Conservation (phyloP, 805 yeast species). For the Candida qinlingensis region DNA sequence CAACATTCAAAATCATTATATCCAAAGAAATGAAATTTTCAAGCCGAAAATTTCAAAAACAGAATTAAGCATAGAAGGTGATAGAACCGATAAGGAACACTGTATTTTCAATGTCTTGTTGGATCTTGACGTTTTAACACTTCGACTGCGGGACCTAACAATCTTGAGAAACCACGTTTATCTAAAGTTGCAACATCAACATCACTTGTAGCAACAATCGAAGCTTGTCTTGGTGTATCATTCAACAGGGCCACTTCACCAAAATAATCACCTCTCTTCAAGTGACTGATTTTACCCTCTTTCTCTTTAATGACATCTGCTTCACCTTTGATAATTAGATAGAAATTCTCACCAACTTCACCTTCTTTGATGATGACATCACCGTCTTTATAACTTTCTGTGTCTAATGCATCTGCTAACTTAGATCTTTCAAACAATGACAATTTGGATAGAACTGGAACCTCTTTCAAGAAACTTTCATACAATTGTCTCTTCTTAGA, state of each 20-base stretch:
- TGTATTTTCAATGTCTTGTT: constrained; percentile 31
- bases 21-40: not conserved
- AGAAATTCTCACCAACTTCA: constrained; percentile 73
- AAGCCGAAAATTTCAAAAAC: not conserved
- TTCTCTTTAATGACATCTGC: constrained; percentile 65
- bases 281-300: constrained; percentile 53
- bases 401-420: constrained; percentile 89
- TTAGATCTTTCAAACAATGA: constrained; percentile 80
- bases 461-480: constrained; percentile 81
- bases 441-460: constrained; percentile 71
- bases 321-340: constrained; percentile 72
- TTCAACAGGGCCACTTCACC: constrained; percentile 94
- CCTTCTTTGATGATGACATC: constrained; percentile 80
- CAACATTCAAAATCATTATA: no score
- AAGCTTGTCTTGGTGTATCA: constrained; percentile 91
- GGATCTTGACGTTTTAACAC: constrained; percentile 86
- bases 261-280: constrained; percentile 84
- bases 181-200: constrained; percentile 90
- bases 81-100: not conserved
- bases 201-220: constrained; percentile 69
- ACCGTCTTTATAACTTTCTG: constrained; percentile 67
- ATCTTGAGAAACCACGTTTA: constrained; percentile 87
- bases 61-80: not conserved
- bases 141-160: constrained; percentile 91
- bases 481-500: constrained; percentile 86